Conservation (phyloP, 345 rosid species). For the Eutrema japonicum region DNA sequence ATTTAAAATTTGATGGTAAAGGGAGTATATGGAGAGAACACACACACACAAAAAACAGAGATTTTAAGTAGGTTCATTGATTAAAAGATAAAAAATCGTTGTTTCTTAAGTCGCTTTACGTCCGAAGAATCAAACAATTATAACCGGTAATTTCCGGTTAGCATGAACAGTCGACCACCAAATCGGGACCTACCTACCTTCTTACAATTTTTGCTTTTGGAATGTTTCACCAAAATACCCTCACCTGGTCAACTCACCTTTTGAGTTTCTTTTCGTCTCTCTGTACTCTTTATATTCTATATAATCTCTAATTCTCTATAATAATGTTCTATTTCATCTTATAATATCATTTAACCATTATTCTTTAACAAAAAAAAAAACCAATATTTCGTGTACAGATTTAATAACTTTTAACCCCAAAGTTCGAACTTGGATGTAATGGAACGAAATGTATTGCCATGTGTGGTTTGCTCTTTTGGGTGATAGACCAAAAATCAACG, state of each 20-base stretch:
- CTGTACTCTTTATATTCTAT: not conserved
- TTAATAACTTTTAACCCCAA: not conserved
- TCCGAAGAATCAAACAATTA: constrained; percentile 10
- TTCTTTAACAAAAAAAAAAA: not conserved
- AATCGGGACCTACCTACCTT: constrained; percentile 31
- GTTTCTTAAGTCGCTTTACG: constrained; percentile 3
- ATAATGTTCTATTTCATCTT: constrained; percentile 8
- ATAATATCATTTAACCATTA: constrained; percentile 17
- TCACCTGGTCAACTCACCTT: constrained; percentile 26
- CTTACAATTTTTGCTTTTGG: not conserved
- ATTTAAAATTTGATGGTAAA: not conserved
- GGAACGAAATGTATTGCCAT: not conserved
- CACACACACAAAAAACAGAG: not conserved
- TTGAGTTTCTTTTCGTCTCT: constrained; percentile 26
- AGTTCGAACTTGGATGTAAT: not conserved
- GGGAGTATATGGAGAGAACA: not conserved
- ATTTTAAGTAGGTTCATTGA: not conserved
- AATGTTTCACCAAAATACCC: not conserved
- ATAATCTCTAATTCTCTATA: not conserved
- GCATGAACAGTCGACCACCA: constrained; percentile 26
- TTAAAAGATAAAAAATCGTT: not conserved
- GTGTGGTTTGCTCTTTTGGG: constrained; percentile 8
- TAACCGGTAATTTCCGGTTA: constrained; percentile 27
- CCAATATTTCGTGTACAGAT: not conserved
- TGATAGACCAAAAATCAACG: not conserved